Evolutionary conservation across 2,329 filamentous ascomycete species (phyloP).

Genomic region (Neopestalotiopsis clavispora): DNA sequence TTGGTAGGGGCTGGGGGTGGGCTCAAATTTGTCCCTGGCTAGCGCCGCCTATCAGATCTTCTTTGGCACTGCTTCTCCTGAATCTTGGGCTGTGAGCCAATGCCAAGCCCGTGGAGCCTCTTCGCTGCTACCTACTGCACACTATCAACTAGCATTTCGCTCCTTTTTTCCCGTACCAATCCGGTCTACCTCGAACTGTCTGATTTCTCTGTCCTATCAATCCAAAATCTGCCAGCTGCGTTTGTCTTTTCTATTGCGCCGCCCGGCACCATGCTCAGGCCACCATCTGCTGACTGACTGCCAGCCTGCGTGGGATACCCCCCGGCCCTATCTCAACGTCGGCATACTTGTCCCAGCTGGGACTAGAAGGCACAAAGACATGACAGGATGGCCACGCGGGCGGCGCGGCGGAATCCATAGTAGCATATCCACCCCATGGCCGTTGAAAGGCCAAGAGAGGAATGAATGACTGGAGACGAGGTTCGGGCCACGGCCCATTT

Average conservation of each 20-base stretch:
- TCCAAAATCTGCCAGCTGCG: neutral
- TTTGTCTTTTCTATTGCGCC: neutral
- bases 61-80: constrained; percentile 8
- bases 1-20: neutral
- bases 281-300: neutral
- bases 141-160: neutral
- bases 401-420: neutral
- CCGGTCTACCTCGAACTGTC: no score
- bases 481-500: neutral
- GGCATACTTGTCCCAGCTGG: constrained; percentile 8
- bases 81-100: constrained; percentile 7
- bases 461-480: neutral
- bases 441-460: constrained; percentile 1
- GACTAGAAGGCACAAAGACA: constrained; percentile 13
- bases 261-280: neutral
- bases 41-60: constrained; percentile 15
- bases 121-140: neutral
- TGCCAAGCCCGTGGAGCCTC: constrained; percentile 5
- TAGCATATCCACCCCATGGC: neutral
- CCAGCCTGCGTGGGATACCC: neutral
- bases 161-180: neutral
- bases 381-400: neutral
- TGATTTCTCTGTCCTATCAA: neutral
- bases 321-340: neutral
- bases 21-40: neutral